These are phyloP conservation scores for Urostyla sp. DNA, from an alignment of 73 alveolate genomes.

Conservation along the genomic window DNA sequence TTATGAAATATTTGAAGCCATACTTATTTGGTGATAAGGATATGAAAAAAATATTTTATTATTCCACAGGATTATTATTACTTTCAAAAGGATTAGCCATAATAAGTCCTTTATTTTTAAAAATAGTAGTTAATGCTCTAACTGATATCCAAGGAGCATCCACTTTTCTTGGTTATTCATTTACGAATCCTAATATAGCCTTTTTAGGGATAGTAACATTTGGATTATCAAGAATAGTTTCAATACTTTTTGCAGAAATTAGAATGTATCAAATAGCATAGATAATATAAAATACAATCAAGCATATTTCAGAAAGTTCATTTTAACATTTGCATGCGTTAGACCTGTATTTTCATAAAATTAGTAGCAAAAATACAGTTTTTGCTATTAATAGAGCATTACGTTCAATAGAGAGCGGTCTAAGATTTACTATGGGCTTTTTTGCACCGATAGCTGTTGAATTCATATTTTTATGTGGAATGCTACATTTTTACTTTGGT, in stretches of 20 bases:
- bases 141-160: too few species aligned
- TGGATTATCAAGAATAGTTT: constrained; percentile 56
- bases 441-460: constrained; percentile 68
- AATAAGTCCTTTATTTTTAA: constrained; percentile 65
- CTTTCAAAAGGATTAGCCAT: constrained; percentile 56
- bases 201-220: constrained; percentile 42
- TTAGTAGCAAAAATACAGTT: constrained; percentile 66
- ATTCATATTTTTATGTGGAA: constrained; percentile 62
- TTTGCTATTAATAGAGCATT: constrained; percentile 75
- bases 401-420: constrained; percentile 61
- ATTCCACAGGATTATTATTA: constrained; percentile 34
- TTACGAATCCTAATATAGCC: constrained; percentile 30
- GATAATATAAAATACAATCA: constrained; percentile 54
- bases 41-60: constrained; percentile 1
- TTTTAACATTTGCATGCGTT: constrained; percentile 68
- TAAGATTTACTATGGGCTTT: constrained; percentile 60
- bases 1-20: not conserved
- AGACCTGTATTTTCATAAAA: constrained; percentile 71
- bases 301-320: constrained; percentile 41
- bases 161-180: too few species aligned
- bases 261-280: constrained; percentile 56
- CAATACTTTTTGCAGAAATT: constrained; percentile 50
- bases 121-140: constrained; percentile 66
- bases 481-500: constrained; percentile 71
- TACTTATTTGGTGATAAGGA: constrained; percentile 4